These are phyloP conservation scores for Penicillium thymicola DNA, from an alignment of 2,329 filamentous ascomycete genomes.

Conservation along the genomic window DNA sequence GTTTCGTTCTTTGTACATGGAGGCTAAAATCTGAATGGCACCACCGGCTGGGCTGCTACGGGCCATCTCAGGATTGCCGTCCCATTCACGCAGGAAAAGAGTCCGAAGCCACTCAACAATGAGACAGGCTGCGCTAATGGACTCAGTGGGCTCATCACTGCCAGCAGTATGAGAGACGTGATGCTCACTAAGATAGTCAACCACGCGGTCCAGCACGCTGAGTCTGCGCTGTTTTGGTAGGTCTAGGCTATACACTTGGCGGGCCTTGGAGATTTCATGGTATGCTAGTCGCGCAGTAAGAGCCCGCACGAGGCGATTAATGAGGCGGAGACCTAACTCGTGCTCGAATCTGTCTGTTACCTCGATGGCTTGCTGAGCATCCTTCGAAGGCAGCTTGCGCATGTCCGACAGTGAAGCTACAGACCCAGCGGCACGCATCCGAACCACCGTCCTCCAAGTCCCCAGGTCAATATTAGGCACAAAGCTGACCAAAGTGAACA, in stretches of 20 bases:
- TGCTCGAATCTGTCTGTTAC: slow-evolving; percentile 49
- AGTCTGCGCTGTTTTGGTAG: slow-evolving; percentile 27
- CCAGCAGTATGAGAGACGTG: slow-evolving; percentile 15
- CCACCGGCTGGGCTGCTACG: slow-evolving; percentile 71
- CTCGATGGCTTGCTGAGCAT: slow-evolving; percentile 32
- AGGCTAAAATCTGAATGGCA: slow-evolving; percentile 68
- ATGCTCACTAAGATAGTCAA: slow-evolving; percentile 36
- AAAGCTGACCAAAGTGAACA: slow-evolving; percentile 39
- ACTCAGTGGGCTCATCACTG: slow-evolving; percentile 10
- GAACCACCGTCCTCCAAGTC: slow-evolving; percentile 42
- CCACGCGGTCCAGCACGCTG: slow-evolving; percentile 36
- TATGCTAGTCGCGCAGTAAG: slow-evolving; percentile 51
- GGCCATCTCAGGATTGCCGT: slow-evolving; percentile 67
- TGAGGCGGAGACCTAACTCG: slow-evolving; percentile 50
- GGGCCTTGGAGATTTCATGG: slow-evolving; percentile 46
- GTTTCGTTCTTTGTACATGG: slow-evolving; percentile 69
- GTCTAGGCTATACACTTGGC: slow-evolving; percentile 29
- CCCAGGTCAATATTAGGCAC: slow-evolving; percentile 36
- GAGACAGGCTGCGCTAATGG: slow-evolving; percentile 31
- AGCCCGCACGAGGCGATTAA: slow-evolving; percentile 49
- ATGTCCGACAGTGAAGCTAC: slow-evolving; percentile 40
- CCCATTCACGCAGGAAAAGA: slow-evolving; percentile 75
- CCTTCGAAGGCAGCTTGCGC: slow-evolving; percentile 29
- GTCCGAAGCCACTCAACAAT: slow-evolving; percentile 53
- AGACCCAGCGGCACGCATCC: slow-evolving; percentile 41